Percentiles rank a stretch among this genome's conserved stretches.
These are phyloP conservation scores for Kregervanrija fluxuum DNA, from an alignment of 805 yeast species.

Conservation along the genomic window DNA sequence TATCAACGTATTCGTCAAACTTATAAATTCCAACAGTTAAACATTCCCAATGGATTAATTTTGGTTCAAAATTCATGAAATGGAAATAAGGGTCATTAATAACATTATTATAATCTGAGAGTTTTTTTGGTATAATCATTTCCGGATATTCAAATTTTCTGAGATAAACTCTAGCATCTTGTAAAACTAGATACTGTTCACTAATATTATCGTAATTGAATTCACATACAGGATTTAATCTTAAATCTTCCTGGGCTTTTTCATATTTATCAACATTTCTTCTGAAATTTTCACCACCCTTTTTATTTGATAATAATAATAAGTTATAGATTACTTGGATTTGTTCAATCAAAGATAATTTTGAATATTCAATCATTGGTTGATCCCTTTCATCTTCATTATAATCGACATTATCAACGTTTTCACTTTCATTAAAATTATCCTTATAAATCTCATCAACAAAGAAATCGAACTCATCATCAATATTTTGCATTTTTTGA, in stretches of 20 bases:
- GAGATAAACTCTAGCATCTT: constrained; percentile 47
- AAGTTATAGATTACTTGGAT: constrained; percentile 41
- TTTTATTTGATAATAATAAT: constrained; percentile 31
- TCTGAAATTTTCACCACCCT: constrained; percentile 39
- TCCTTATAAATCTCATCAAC: constrained; percentile 11
- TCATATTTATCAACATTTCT: constrained; percentile 36
- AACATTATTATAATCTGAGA: constrained; percentile 21
- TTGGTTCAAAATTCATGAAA: constrained; percentile 28
- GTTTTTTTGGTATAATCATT: constrained; percentile 29
- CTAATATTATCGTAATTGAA: constrained; percentile 7
- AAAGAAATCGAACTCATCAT: constrained; percentile 23
- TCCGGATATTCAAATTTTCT: constrained; percentile 26
- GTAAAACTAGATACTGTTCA: constrained; percentile 33
- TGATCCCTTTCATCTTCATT: constrained; percentile 4
- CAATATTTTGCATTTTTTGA: constrained; percentile 21
- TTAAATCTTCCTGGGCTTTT: constrained; percentile 20
- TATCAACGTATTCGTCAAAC: constrained; percentile 29
- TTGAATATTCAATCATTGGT: constrained; percentile 13
- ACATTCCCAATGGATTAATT: constrained; percentile 30
- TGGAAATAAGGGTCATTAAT: constrained; percentile 13
- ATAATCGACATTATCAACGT: constrained; percentile 3
- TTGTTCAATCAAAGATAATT: constrained; percentile 37
- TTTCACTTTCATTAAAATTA: constrained; percentile 7
- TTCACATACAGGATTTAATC: constrained; percentile 17
- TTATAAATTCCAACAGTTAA: constrained; percentile 39